Base-by-base conservation (phyloP, 495 filamentous ascomycete genomes). In the Rhypophila decipiens region DNA sequence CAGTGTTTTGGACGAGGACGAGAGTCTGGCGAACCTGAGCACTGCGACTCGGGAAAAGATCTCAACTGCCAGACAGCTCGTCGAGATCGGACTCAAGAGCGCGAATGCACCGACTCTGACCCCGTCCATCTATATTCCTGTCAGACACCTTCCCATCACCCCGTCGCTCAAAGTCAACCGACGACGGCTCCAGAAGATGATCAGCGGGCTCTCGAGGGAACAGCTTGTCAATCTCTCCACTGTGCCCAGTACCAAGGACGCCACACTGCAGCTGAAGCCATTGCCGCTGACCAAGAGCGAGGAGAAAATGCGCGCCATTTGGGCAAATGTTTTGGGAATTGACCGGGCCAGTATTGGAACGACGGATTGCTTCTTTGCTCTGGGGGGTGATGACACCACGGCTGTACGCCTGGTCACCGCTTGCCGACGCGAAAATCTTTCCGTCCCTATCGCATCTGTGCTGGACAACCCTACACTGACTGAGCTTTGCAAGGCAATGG, bases 331-430 rank as follows among this genome's bases (percentile, higher is more conserved):
- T 2, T 55, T 75, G 10, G 59, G 52, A 0, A 42, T 71, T 11
- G 59, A 69, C n/a, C 60, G 63, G 39, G 54, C 53, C 4, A 54
- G 56, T 13, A 73, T 75, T 19, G 59, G 60, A 1, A 57, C 69
- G 2, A 47, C 57, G 3, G 71, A 73, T 24, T 63, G 60, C n/a
- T 75, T 75, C 45, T 57, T 74, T 47, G 53, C 61, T 8, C 49
- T 70, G 18, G 71, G 72, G 0, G 72, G 72, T 20, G 69, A 75
- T 33, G 59, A 56, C 7, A 59, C 73, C n/a, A 21, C 66, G 8
- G 68, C 67, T 2, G 62, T 65, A 19, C 59, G 69, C 31, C 47
- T 75, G 24, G 60, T 72, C 2, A 49, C 62, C 8, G 60, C 65
- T 18, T 73, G 70, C 48, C 65, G 68, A 9, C 50, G 58, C 15